Evolutionary conservation across 345 rosid species (phyloP).

Genomic region (Boechera retrofracta): DNA sequence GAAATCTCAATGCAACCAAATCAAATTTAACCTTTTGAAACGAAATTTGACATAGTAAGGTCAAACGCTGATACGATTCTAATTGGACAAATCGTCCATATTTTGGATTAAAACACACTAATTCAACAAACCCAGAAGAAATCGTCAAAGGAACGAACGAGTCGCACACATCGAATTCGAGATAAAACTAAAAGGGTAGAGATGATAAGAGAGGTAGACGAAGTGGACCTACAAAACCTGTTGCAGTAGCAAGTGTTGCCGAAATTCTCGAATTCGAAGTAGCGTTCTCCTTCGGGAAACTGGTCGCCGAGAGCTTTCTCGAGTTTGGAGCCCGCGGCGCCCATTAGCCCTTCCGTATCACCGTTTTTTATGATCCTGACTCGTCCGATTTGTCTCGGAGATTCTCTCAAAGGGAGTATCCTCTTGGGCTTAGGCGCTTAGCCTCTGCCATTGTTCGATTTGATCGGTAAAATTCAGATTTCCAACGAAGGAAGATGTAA

Average conservation of each 20-base stretch:
- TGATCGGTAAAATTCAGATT: conserved; percentile 34
- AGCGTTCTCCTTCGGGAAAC: conserved; percentile 99
- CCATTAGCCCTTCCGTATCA: conserved; percentile 60
- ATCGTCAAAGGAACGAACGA: not conserved
- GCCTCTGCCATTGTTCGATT: conserved; percentile 34
- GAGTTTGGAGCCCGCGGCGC: conserved; percentile 97
- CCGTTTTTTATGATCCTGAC: conserved; percentile 46
- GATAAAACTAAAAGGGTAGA: not conserved
- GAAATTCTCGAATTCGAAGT: conserved; percentile 97
- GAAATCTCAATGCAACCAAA: not conserved
- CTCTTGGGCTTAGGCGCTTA: not conserved
- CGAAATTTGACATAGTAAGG: conserved; percentile 1
- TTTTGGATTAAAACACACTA: not conserved
- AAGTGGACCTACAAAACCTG: conserved; percentile 86
- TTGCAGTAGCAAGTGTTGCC: conserved; percentile 99
- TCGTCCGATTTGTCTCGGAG: conserved; percentile 44
- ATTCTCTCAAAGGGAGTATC: conserved; percentile 21
- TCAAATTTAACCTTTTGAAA: not conserved
- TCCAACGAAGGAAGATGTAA: not conserved
- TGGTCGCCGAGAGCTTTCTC: conserved; percentile 99
- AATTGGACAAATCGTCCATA: not conserved
- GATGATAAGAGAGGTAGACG: not conserved
- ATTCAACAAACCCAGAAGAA: conserved; percentile 30
- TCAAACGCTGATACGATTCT: conserved; percentile 18
- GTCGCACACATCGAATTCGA: conserved; percentile 5